Base-by-base conservation (phyloP, 2,329 filamentous ascomycete genomes). In the Capronia americana region DNA sequence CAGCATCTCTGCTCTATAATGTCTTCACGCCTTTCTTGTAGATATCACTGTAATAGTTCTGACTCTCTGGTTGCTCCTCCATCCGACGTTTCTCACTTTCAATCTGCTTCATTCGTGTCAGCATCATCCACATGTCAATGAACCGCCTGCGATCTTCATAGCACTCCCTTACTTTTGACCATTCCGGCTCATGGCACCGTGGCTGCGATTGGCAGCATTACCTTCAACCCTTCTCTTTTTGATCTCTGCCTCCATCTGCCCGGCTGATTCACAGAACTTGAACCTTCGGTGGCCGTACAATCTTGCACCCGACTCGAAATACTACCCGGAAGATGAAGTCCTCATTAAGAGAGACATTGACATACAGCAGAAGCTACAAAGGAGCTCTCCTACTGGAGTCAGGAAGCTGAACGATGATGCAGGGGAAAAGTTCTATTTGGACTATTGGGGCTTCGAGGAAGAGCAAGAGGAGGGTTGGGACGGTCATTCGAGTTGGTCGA, bases 371-470 rank as follows among this genome's bases (percentile, higher is more conserved):
- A 74, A 72, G 44, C 70, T 79, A n/a, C 69, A 73, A 14, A 71
- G 71, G 23, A 57, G 30, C 20, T 64, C 74, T 2, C 69, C 74
- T 10, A 67, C 68, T 0, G 77, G 74, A 4, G 75, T 82, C 51
- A 75, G 74, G 32, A 83, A 83, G 66, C 83, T 83, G 81, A 79
- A 75, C 50, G 70, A 68, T 5, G 79, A 83, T 50, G 77, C 80
- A 53, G 79, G 81, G 11, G 80, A 83, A 70, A 83, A 82, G 71
- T 83, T 83, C 72, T 81, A 78, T 58, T 72, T 78, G 38, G 75
- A 81, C 38, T 83, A 82, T 68, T 83, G 81, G 81, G 59, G 72
- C 20, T 80, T 81, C 61, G 69, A 69, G 6, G 56, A 54, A 5
- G 68, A 69, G 23, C 55, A 69, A 17, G 58, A 67, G 17, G 30